Evolutionary conservation across 345 rosid species (phyloP), one percentile per base, ranked within the genome.

Genomic region (Syzygium jambos): DNA sequence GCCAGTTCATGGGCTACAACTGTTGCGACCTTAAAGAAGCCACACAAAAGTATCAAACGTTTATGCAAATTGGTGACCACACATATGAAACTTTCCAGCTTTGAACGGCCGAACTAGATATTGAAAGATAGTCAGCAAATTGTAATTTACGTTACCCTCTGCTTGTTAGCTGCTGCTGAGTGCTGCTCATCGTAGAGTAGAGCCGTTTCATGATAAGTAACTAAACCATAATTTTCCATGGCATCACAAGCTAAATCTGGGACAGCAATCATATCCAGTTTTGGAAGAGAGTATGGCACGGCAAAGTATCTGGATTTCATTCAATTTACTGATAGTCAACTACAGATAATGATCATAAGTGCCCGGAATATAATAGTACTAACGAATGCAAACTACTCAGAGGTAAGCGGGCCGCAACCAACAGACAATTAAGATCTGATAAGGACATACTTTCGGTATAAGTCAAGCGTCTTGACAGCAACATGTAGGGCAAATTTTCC

Each of bases 211-310:
- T 98, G 97, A 90, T 95, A 98, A 52, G 98, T 95, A 78, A 98
- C 98, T 88, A 98, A 93, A 55, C 99, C 99, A 92, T 96, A 98
- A 89, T 98, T 98, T 94, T 98, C 99, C 99, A 96, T 96, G 85
- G 98, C 99, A 85, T 95, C 99, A 89, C 92, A 94, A 92, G 98
- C 95, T 92, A 98, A 96, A 90, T 98, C 99, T 56, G 99, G 99
- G 54, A 98, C 93, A 4, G 99, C 99, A 89, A 98, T 92, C 98
- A 98, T 95, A 93, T 98, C 99, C 92, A 98, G 86, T 89, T 98
- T 96, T 22, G 99, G 98, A 87, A 98, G 99, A 80, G 97, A 84
- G 82, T 98, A 98, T 57, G 97, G 98, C 85, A 93, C 93, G n/a
- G 94, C 95, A 94, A 98, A 98, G 92, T 96, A 98, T 80, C 99